Conservation (phyloP, 1,284 basidiomycete genomes). For the Pisolithus thermaeus region DNA sequence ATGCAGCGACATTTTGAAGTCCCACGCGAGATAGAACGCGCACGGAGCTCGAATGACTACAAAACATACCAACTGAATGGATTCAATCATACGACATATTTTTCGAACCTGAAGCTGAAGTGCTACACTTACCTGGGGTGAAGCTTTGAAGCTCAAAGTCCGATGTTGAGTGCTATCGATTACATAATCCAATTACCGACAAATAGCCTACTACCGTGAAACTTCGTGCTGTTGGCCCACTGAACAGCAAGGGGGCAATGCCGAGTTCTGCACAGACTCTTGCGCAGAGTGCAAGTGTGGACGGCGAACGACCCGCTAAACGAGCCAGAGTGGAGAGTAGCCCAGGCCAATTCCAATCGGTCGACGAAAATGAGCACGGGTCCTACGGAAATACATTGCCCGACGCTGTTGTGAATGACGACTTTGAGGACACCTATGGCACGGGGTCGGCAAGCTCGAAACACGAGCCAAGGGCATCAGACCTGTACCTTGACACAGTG, state of each 20-base stretch:
- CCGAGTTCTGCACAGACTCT: constrained; percentile 7
- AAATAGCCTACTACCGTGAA: background rate
- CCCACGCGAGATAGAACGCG: constrained; percentile 19
- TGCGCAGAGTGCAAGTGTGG: constrained; percentile 6
- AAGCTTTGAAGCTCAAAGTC: too few species aligned
- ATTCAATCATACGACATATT: too few species aligned
- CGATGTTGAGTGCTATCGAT: too few species aligned
- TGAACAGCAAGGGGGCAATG: constrained; percentile 12
- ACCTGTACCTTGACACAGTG: constrained; percentile 96
- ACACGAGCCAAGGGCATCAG: constrained; percentile 58
- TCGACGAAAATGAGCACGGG: constrained; percentile 11
- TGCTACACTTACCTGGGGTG: background rate
- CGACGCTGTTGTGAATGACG: constrained; percentile 30
- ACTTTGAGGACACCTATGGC: constrained; percentile 49
- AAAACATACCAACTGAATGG: constrained; percentile 17
- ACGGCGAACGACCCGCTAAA: constrained; percentile 38
- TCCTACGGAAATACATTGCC: constrained; percentile 25
- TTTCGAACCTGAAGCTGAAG: background rate
- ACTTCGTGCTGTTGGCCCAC: background rate
- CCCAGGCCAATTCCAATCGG: constrained; percentile 13
- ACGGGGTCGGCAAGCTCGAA: constrained; percentile 31
- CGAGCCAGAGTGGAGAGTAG: constrained; percentile 30
- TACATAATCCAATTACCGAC: too few species aligned
- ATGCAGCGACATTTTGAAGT: constrained; percentile 11
- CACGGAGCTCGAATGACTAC: constrained; percentile 16